A percentile compares a stretch with the other conserved stretches of the same genome.
These are phyloP conservation scores for Suillus brevipes DNA, from an alignment of 768 basidiomycete species.

Conservation along the genomic window DNA sequence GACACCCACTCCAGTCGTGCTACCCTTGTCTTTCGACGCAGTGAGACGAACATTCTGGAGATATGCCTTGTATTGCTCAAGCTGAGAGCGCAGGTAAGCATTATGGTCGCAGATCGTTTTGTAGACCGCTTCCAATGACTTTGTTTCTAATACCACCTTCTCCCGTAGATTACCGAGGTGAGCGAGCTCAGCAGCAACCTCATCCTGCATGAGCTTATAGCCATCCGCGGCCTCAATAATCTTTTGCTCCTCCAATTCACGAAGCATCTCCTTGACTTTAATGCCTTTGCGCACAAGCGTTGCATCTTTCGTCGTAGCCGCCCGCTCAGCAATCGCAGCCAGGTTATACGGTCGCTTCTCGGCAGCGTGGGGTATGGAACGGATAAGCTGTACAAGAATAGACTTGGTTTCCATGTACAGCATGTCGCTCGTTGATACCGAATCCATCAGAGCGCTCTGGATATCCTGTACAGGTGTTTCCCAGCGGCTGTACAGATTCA, in stretches of 20 bases:
- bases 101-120: slow-evolving; percentile 99
- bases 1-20: slow-evolving; percentile 87
- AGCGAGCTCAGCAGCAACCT: slow-evolving; percentile 91
- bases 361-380: slow-evolving; percentile 83
- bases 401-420: slow-evolving; percentile 99
- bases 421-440: slow-evolving; percentile 96
- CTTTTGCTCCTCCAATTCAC: slow-evolving; percentile 89
- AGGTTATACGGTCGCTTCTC: slow-evolving; percentile 91
- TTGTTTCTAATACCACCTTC: slow-evolving; percentile 91
- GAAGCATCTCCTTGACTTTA: slow-evolving; percentile 99
- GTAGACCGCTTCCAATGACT: slow-evolving; percentile 94
- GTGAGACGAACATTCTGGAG: slow-evolving; percentile 94
- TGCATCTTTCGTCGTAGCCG: slow-evolving; percentile 97
- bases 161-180: slow-evolving; percentile 96
- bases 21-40: slow-evolving; percentile 85
- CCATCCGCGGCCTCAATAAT: slow-evolving; percentile 82
- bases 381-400: slow-evolving; percentile 96
- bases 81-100: slow-evolving; percentile 91
- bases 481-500: slow-evolving; percentile 95
- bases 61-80: slow-evolving; percentile 99
- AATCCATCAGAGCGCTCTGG: slow-evolving; percentile 94
- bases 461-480: slow-evolving; percentile 99
- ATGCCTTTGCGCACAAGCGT: slow-evolving; percentile 95
- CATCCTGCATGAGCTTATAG: slow-evolving; percentile 96
- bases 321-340: slow-evolving; percentile 84